Evolutionary conservation across 495 filamentous ascomycete species (phyloP), one percentile per base, ranked within the genome.

Genomic region (Hypoxylon rickii): DNA sequence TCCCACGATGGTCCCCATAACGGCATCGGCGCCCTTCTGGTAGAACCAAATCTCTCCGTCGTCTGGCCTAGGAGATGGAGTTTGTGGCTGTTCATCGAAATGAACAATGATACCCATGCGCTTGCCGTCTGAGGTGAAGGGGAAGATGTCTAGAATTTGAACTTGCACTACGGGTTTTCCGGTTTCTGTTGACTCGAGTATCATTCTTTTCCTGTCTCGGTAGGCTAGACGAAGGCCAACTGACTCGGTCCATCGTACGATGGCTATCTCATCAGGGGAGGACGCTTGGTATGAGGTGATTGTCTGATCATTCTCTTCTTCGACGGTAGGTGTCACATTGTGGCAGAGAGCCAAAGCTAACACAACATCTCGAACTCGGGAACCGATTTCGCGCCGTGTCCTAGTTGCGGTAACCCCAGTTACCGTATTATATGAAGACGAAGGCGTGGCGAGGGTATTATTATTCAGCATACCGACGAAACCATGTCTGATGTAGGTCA

Each of bases 211-310:
- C 41, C 95, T 86, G 65, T 97, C 95, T 16, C 95, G 89, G 64
- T 94, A 86, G 2, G 86, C 74, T 6, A 99, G 74, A 10, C 90
- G 88, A 31, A 99, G 76, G 3, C 95, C 95, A 31, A 97, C 91
- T 7, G 86, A 87, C 70, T 97, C 92, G 0, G 93, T 95, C 86
- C 96, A 99, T 15, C 85, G 84, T 7, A 99, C 90, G 61, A 99
- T 99, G 15, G 95, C 95, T 65, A 99, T 96, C 71, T 99, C 95
- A 69, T 99, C 95, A 0, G 95, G 95, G 15, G 92, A 96, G 13
- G 90, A 95, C 16, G 95, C 95, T 73, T 99, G 95, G 60, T 99
- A 99, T 13, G 83, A 89, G 1, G 86, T 96, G 16, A 89, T 75
- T n/a, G 76, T 81, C 37, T 83, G 70, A 0, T 92, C 94, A 60